Evolutionary conservation across 2,329 filamentous ascomycete species (phyloP).

Genomic region (Zasmidium citrigriseum): DNA sequence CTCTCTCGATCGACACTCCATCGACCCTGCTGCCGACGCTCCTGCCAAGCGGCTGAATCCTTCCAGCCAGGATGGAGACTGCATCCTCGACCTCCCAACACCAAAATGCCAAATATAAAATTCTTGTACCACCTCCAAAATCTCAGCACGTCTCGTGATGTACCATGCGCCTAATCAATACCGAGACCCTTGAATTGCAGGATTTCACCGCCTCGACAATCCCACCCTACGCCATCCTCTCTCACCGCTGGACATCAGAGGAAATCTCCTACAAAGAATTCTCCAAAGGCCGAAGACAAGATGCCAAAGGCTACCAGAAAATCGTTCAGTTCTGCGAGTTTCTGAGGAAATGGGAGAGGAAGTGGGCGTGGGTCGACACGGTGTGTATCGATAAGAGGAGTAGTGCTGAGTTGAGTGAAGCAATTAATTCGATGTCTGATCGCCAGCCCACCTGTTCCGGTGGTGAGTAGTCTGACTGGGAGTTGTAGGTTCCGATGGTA

Average conservation of each 20-base stretch:
- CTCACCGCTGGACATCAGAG: conserved; percentile 14
- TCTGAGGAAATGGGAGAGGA: not conserved
- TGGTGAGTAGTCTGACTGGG: not conserved
- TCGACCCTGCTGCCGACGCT: not conserved
- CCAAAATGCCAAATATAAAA: not conserved
- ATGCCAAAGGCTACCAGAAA: conserved; percentile 8
- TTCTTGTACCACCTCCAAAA: not conserved
- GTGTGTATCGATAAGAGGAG: conserved; percentile 22
- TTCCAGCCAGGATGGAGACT: not conserved
- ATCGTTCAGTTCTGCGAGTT: conserved; percentile 2
- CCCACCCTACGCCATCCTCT: conserved; percentile 12
- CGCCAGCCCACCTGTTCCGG: conserved; percentile 2
- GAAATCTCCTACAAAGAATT: conserved; percentile 14
- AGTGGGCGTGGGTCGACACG: conserved; percentile 17
- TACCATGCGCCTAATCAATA: conserved; percentile 27
- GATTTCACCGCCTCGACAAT: conserved; percentile 13
- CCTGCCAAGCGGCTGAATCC: too few relatives aligned
- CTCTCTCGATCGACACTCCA: too few relatives aligned
- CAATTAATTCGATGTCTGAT: conserved; percentile 16
- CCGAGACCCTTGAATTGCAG: conserved; percentile 14
- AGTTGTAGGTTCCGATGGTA: too few relatives aligned
- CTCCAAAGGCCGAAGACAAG: not conserved
- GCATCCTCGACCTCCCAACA: not conserved
- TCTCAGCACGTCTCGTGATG: too few relatives aligned
- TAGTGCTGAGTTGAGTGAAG: conserved; percentile 19